These are phyloP conservation scores for Hansenula anomala DNA, from an alignment of 1,139 yeast species.

Conservation along the genomic window DNA sequence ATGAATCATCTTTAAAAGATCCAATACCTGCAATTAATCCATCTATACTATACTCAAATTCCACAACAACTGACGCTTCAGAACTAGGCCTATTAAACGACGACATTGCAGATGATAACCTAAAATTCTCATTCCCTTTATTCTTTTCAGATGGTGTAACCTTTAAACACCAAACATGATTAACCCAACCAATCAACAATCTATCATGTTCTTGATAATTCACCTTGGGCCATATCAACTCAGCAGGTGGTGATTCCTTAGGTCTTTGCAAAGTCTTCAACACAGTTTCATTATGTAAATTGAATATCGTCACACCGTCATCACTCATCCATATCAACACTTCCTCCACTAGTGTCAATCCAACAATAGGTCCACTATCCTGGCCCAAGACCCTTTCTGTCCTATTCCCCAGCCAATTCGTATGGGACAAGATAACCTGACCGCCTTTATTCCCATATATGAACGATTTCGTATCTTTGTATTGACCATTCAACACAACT, in stretches of 20 bases:
- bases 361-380: slow-evolving; percentile 69
- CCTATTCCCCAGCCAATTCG: slow-evolving; percentile 84
- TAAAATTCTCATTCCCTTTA: slow-evolving; percentile 18
- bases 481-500: slow-evolving; percentile 73
- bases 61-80: slow-evolving; percentile 55
- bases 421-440: slow-evolving; percentile 64
- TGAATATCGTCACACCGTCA: slow-evolving; percentile 62
- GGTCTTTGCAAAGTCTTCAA: slow-evolving; percentile 56
- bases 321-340: slow-evolving; percentile 84
- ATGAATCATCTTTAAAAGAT: slow-evolving; percentile 61
- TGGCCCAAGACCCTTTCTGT: slow-evolving; percentile 60
- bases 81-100: slow-evolving; percentile 47
- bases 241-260: slow-evolving; percentile 61
- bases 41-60: slow-evolving; percentile 50
- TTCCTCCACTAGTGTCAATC: slow-evolving; percentile 56
- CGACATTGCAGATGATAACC: slow-evolving; percentile 64
- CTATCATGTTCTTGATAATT: slow-evolving; percentile 64
- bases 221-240: slow-evolving; percentile 79
- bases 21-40: slow-evolving; percentile 75
- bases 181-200: slow-evolving; percentile 79
- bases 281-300: slow-evolving; percentile 39
- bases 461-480: slow-evolving; percentile 55
- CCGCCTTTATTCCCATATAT: slow-evolving; percentile 93
- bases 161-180: slow-evolving; percentile 69
- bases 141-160: slow-evolving; percentile 27